Evolutionary conservation across 2,329 filamentous ascomycete genomes (phyloP), one percentile per base, ranked within the genome.

Genomic region (Exophiala bonariae): DNA sequence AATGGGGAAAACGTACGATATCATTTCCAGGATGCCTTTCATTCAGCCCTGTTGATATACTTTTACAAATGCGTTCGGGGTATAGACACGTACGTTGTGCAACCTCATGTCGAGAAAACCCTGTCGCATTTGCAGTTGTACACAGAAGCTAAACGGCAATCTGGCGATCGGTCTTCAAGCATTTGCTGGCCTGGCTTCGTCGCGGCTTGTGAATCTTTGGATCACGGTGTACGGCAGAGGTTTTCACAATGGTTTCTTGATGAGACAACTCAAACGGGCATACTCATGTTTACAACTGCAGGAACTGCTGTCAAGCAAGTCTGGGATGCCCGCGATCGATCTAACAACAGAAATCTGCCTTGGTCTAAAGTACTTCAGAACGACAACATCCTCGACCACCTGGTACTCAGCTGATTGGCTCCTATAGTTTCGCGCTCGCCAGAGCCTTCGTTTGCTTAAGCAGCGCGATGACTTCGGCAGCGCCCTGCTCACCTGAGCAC

Each of bases 401-500:
- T 43, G 16, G 19, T 43, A 8, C 41, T 43, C 19, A 41, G 39
- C 17, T 41, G 39, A 61, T 31, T 31, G 28, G n/a, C 28, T 31
- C 28, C 28, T 31, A 31, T 8, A 31, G 28, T 31, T 31, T 31
- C 9, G 28, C 28, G n/a, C 28, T 31, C 28, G n/a, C 8, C 28
- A n/a, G 28, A 31, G 28, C 28, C 8, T n/a, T 31, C 28, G 8
- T n/a, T n/a, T 31, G 28, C 28, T 31, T 31, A n/a, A 31, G 28
- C 28, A 9, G 28, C 28, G 28, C n/a, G n/a, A 31, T n/a, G n/a
- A n/a, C n/a, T n/a, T n/a, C n/a, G n/a, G 10, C 10, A 13, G 75
- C 76, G 1, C 66, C 78, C 10, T 73, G 59, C 47, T 77, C 64
- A 1, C 78, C 78, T 37, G 66, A 70, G 3, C 70, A 55, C 10